Conservation (phyloP, 2,329 filamentous ascomycete genomes). For the Ambrosiella xylebori region DNA sequence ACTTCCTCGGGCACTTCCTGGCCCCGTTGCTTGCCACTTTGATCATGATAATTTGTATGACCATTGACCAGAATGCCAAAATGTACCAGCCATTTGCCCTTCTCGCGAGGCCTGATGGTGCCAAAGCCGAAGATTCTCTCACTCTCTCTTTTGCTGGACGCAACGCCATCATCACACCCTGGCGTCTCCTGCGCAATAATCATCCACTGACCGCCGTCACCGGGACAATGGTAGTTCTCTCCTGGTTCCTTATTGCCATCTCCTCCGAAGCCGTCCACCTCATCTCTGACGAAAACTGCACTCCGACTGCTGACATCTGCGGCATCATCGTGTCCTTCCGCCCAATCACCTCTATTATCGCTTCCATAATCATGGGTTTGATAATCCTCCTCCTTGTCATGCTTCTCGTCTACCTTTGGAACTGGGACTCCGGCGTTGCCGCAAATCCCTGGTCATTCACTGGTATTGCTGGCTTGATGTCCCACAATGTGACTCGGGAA, state of each 20-base stretch:
- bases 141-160: constrained; percentile 7
- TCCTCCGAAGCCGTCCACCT: constrained; percentile 5
- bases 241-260: constrained; percentile 5
- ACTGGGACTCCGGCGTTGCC: constrained; percentile 9
- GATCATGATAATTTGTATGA: constrained; percentile 2
- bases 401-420: constrained; percentile 5
- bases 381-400: constrained; percentile 2
- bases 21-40: constrained; percentile 4
- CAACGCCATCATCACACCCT: constrained; percentile 1
- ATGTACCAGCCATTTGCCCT: constrained; percentile 10
- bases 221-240: neutral
- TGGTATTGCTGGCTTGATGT: constrained; percentile 3
- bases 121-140: constrained; percentile 2
- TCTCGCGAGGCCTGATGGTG: neutral
- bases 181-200: constrained; percentile 2
- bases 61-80: constrained; percentile 8
- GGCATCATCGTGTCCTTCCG: constrained; percentile 5
- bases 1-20: constrained; percentile 8
- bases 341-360: constrained; percentile 1
- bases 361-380: neutral
- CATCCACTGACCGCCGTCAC: constrained; percentile 8
- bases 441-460: constrained; percentile 11
- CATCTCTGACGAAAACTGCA: neutral
- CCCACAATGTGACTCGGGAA: neutral
- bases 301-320: neutral